phyloP scores from a whole-genome alignment of 1,139 yeast species.

The Pneumocystis murina region DNA sequence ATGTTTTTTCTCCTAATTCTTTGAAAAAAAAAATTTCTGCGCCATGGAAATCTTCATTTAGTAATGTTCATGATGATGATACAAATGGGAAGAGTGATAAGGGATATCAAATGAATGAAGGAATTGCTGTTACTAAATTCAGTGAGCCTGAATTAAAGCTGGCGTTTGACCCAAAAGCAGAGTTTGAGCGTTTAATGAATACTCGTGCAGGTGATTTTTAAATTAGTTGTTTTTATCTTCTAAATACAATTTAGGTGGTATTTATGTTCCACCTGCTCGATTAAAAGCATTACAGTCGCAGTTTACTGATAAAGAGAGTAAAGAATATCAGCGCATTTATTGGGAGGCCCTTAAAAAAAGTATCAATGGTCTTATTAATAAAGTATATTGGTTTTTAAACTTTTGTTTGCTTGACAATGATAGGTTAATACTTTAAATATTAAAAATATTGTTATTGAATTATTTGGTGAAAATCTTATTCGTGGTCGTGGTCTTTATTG shows the following conservation, averaged over 20 bases:
- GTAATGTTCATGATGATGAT: neutral
- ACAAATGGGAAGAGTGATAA: neutral
- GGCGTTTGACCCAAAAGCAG: conserved; percentile 23
- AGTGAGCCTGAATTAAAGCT: conserved; percentile 4
- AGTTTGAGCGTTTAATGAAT: conserved; percentile 19
- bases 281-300: conserved; percentile 32
- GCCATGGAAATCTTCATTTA: neutral
- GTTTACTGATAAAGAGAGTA: conserved; percentile 21
- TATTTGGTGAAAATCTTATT: conserved; percentile 40
- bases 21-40: neutral
- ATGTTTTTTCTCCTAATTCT: neutral
- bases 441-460: conserved; percentile 31
- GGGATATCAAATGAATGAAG: neutral
- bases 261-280: conserved; percentile 40
- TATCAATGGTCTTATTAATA: conserved; percentile 36
- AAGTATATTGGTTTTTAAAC: conserved; percentile 10
- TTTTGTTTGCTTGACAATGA: too few species aligned
- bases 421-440: conserved; percentile 34
- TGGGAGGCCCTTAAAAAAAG: conserved; percentile 42
- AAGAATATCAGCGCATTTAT: conserved; percentile 34
- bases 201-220: conserved; percentile 7
- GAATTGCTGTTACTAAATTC: neutral
- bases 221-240: conserved; percentile 19
- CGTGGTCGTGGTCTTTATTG: conserved; percentile 50
- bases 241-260: conserved; percentile 32